Evolutionary conservation across 2,329 filamentous ascomycete species (phyloP).

Genomic region (Immersiporthe knoxdaviesiana): DNA sequence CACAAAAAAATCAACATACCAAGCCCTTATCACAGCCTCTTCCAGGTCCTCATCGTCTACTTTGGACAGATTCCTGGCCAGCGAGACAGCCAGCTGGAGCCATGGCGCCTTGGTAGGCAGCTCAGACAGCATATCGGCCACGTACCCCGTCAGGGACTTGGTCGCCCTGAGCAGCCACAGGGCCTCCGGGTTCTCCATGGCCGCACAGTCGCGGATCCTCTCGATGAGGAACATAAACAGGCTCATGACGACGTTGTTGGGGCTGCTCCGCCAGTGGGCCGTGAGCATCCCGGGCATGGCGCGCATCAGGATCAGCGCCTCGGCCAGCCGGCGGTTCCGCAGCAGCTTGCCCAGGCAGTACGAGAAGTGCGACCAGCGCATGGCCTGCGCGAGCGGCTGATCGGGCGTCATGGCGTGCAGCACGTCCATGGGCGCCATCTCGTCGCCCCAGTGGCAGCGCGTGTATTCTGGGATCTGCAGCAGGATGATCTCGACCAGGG

Average conservation of each 20-base stretch:
- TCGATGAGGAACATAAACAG: background rate
- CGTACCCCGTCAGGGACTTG: background rate
- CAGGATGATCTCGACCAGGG: background rate
- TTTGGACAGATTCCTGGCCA: background rate
- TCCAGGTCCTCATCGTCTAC: background rate
- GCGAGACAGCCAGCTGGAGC: background rate
- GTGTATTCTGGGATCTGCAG: background rate
- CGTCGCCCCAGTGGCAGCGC: slow-evolving; percentile 4
- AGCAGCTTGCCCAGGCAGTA: background rate
- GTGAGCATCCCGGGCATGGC: background rate
- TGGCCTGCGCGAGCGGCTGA: slow-evolving; percentile 1
- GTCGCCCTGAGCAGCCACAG: background rate
- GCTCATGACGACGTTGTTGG: background rate
- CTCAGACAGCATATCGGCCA: background rate
- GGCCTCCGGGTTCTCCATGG: background rate
- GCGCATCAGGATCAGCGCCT: background rate
- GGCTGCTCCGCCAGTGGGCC: background rate
- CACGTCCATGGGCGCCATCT: background rate
- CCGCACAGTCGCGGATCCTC: background rate
- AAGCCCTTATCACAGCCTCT: background rate
- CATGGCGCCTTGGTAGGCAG: background rate
- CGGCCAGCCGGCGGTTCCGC: background rate
- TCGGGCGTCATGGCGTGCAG: background rate
- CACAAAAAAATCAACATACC: background rate
- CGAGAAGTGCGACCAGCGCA: slow-evolving; percentile 2